Evolutionary conservation across 192 early-diverging fungal species (phyloP), one percentile per base, ranked within the genome.

Genomic region (Gaertneriomyces semiglobifer): DNA sequence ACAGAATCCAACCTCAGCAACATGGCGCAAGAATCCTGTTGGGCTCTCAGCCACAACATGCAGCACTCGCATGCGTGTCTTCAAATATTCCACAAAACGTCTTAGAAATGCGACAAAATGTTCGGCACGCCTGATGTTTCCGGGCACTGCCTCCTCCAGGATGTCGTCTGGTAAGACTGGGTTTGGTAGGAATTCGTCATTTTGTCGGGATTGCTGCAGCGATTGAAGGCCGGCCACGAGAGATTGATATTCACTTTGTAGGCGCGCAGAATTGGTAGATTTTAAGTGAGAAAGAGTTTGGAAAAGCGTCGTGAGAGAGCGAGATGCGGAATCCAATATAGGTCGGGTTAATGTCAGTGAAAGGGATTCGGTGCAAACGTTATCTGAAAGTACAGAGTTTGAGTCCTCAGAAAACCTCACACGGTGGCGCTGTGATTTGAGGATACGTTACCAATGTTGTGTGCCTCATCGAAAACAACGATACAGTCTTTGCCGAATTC

Each of bases 391-490:
- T 8, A 20, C n/a, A 40, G 9, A 11, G 54, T 61, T 46, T 47
- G 60, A 5, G 18, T 3, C 14, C 6, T 33, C 25, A 33, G 2
- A 33, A 33, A 33, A 0, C 1, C 25, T 33, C 25, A 33, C 25
- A 33, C 25, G 25, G 25, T 2, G 25, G 25, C 25, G 2, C 25
- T 33, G 25, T 33, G 25, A 33, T 33, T 0, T 33, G 25, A 2
- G 4, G 12, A 33, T 14, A 12, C 18, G 0, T 57, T 76, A 92
- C 91, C 96, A 63, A 99, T 98, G 71, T 99, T 98, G 80, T 99
- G 95, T 1, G 98, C 98, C 73, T 99, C 98, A 77, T 99, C 98
- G 80, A 99, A 99, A 0, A 99, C 90, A n/a, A 99, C 90, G 55
- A 99, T 98, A 44, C 89, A 88, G 53, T 98, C 92, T 73, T 89